These are phyloP conservation scores for Herpetomonas samuelpessoai DNA, from an alignment of 208 protist genomes.

Conservation along the genomic window DNA sequence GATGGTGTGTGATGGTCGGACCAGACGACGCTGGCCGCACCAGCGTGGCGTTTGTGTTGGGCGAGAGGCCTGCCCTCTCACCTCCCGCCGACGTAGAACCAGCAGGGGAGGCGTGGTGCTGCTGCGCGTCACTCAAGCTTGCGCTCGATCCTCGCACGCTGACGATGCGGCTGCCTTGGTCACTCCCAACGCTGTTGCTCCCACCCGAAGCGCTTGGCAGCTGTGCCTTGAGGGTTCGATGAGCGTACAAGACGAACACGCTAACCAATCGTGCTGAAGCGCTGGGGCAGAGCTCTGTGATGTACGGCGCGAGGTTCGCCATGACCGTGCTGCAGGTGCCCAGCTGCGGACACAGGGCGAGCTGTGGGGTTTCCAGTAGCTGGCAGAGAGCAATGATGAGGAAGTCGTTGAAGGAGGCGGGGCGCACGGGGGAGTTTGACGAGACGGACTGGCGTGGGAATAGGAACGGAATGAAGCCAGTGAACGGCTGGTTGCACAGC, in stretches of 20 bases:
- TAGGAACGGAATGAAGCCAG: slow-evolving; percentile 53
- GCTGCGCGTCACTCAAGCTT: not conserved
- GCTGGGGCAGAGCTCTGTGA: slow-evolving; percentile 42
- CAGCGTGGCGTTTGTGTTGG: not conserved
- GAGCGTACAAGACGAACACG: slow-evolving; percentile 44
- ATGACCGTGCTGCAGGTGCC: slow-evolving; percentile 71
- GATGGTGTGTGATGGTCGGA: not conserved
- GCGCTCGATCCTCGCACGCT: not conserved
- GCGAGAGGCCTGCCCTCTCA: too few relatives aligned
- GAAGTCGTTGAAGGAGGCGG: slow-evolving; percentile 74
- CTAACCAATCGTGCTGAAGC: slow-evolving; percentile 49
- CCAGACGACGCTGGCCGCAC: not conserved
- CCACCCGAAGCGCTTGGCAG: too few relatives aligned
- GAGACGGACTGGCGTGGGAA: slow-evolving; percentile 27
- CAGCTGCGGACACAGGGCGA: slow-evolving; percentile 40
- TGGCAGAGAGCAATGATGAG: slow-evolving; percentile 70
- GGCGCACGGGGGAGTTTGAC: not conserved
- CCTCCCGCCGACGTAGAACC: not conserved
- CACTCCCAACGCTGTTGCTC: too few relatives aligned
- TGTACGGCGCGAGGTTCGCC: slow-evolving; percentile 84
- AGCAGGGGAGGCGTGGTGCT: not conserved
- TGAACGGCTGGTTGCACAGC: slow-evolving; percentile 72
- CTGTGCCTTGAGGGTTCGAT: slow-evolving; percentile 25
- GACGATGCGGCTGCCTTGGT: not conserved
- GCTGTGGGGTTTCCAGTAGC: slow-evolving; percentile 49